These are phyloP conservation scores for Plasmodium knowlesi DNA, from an alignment of 169 alveolate species.

Conservation along the genomic window DNA sequence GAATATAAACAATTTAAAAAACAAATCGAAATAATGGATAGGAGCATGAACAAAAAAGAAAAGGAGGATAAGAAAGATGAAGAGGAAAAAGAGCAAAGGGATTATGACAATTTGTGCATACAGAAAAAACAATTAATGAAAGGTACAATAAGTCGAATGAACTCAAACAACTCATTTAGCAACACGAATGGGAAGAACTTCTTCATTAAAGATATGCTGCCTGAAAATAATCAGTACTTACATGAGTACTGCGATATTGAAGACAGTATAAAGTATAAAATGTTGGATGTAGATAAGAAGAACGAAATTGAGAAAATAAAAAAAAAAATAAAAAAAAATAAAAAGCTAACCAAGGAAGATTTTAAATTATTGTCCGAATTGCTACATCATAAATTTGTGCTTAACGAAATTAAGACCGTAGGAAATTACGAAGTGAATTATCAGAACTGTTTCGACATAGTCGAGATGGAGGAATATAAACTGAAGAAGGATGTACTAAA, in stretches of 20 bases:
- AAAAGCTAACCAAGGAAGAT: constrained; percentile 56
- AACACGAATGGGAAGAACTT: constrained; percentile 19
- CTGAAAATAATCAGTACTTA: constrained; percentile 36
- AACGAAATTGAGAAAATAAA: constrained; percentile 49
- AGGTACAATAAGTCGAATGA: background rate
- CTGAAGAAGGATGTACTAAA: constrained; percentile 25
- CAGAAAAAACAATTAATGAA: background rate
- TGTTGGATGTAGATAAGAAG: constrained; percentile 5
- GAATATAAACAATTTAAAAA: constrained; percentile 3
- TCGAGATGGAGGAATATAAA: constrained; percentile 54
- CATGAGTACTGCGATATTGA: constrained; percentile 67
- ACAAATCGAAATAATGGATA: background rate
- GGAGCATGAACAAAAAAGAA: background rate
- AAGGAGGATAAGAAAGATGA: background rate
- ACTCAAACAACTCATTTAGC: background rate
- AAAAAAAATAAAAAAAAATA: constrained; percentile 58
- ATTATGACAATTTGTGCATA: background rate
- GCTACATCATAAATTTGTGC: constrained; percentile 65
- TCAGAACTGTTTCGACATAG: constrained; percentile 19
- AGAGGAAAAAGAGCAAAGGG: background rate
- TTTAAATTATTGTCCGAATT: constrained; percentile 42
- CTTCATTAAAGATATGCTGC: constrained; percentile 32
- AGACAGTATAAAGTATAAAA: constrained; percentile 38
- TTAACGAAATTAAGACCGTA: constrained; percentile 47
- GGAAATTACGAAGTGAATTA: constrained; percentile 53